phyloP scores from a whole-genome alignment of 108 stramenopile species.

The Fistulifera pelliculosa region DNA sequence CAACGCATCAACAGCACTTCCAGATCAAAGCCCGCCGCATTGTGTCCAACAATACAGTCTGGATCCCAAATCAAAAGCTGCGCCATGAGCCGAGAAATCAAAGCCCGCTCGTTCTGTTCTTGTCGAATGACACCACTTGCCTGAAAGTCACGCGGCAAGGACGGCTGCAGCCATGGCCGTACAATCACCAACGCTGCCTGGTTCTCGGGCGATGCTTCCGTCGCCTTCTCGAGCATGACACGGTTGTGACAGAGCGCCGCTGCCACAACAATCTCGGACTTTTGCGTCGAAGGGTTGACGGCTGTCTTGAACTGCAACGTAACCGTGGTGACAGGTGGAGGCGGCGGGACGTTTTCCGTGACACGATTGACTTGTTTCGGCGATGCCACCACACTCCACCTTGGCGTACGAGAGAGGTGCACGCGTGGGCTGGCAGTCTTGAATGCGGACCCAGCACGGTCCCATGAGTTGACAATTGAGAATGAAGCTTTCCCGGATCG shows the following conservation, averaged over 20 bases:
- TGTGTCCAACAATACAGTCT: constrained; percentile 94
- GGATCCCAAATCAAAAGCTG: constrained; percentile 93
- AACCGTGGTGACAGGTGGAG: constrained; percentile 80
- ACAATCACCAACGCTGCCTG: constrained; percentile 55
- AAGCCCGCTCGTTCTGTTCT: constrained; percentile 87
- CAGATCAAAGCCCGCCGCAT: constrained; percentile 90
- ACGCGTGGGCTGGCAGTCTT: constrained; percentile 9
- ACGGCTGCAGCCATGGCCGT: constrained; percentile 35
- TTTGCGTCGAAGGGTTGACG: constrained; percentile 92
- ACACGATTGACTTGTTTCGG: constrained; percentile 71
- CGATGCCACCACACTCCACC: constrained; percentile 72
- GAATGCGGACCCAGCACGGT: constrained; percentile 93
- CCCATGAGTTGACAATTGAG: constrained; percentile 95
- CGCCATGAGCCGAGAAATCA: constrained; percentile 70
- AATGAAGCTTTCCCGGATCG: constrained; percentile 89
- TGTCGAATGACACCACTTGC: constrained; percentile 37
- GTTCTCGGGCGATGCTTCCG: constrained; percentile 26
- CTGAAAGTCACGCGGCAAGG: not conserved
- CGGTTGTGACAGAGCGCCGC: constrained; percentile 84
- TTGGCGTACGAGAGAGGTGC: constrained; percentile 81
- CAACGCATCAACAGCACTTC: constrained; percentile 91
- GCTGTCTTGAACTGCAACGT: constrained; percentile 93
- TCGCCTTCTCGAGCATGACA: constrained; percentile 71
- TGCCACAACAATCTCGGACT: constrained; percentile 92
- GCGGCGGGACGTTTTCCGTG: constrained; percentile 32